Percentiles rank a stretch among this genome's conserved stretches.
Evolutionary conservation across 176 grass and related monocot species (phyloP).

Genomic region (Canna indica): DNA sequence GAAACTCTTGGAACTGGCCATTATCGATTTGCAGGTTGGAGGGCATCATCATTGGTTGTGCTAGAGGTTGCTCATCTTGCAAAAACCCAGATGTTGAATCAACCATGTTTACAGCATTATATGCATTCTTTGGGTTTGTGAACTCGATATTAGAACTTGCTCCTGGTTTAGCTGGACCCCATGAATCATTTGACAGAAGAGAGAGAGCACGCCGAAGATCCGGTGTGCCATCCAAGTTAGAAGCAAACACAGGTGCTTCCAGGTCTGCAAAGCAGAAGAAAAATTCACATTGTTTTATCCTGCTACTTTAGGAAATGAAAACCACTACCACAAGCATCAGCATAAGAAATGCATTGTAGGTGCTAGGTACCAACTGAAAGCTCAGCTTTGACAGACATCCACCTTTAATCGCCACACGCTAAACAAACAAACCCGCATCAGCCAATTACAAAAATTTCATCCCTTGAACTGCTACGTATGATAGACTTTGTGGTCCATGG

Average conservation of each 20-base stretch:
- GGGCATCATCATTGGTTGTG: not conserved
- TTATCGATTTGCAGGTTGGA: conserved; percentile 16
- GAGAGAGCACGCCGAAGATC: conserved; percentile 96
- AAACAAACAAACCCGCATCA: no score
- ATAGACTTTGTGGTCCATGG: not conserved
- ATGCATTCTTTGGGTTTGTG: conserved; percentile 8
- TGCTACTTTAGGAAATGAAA: not conserved
- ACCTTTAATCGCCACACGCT: no score
- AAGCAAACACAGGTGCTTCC: conserved; percentile 41
- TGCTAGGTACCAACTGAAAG: no score
- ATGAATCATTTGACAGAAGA: conserved; percentile 77
- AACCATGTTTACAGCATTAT: not conserved
- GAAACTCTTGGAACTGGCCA: conserved; percentile 33
- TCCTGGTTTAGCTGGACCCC: conserved; percentile 6
- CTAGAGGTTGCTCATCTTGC: conserved; percentile 14
- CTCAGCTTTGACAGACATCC: no score
- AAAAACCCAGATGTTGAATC: conserved; percentile 19
- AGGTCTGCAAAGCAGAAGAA: conserved; percentile 29
- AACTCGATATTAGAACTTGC: conserved; percentile 15
- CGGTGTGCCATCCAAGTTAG: conserved; percentile 81
- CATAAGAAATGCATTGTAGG: not conserved
- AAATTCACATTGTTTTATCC: no score
- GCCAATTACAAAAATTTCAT: no score
- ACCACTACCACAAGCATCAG: not conserved
- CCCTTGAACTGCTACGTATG: not conserved